phyloP scores from a whole-genome alignment of 305 asterid genomes.

The Fraxinus latifolia region DNA sequence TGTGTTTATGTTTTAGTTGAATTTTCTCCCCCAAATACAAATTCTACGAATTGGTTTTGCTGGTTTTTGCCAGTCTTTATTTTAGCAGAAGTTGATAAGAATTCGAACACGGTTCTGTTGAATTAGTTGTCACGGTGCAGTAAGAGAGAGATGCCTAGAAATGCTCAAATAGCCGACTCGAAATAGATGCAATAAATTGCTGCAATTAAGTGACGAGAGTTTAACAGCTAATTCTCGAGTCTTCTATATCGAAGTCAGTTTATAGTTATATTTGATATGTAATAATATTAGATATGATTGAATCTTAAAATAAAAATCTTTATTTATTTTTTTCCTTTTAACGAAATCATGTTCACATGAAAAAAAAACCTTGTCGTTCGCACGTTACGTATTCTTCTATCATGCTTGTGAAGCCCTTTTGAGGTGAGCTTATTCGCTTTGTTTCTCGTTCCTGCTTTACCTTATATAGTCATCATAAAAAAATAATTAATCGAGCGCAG shows the following conservation, averaged over 20 bases:
- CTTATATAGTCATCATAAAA: too few relatives aligned
- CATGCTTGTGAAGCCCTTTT: too few relatives aligned
- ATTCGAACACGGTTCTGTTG: background rate
- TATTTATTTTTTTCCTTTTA: background rate
- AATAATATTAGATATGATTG: background rate
- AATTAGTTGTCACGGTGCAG: background rate
- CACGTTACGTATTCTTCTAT: too few relatives aligned
- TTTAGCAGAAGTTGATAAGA: too few relatives aligned
- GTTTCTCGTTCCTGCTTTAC: too few relatives aligned
- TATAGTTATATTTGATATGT: background rate
- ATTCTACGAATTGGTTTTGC: too few relatives aligned
- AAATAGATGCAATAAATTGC: background rate
- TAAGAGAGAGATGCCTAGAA: slow-evolving; percentile 5
- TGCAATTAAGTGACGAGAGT: background rate
- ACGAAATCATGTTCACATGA: background rate
- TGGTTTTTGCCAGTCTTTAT: too few relatives aligned
- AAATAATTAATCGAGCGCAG: too few relatives aligned
- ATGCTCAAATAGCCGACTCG: slow-evolving; percentile 8
- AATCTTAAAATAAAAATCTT: too few relatives aligned
- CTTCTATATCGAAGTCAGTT: background rate
- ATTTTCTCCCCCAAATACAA: background rate
- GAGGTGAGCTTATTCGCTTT: too few relatives aligned
- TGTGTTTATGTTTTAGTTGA: background rate
- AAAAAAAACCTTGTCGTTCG: too few relatives aligned
- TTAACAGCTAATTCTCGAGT: background rate